A percentile compares a stretch with the other conserved stretches of the same genome.
Evolutionary conservation across 2,329 filamentous ascomycete genomes (phyloP).

Genomic region (Colletotrichum tabaci): DNA sequence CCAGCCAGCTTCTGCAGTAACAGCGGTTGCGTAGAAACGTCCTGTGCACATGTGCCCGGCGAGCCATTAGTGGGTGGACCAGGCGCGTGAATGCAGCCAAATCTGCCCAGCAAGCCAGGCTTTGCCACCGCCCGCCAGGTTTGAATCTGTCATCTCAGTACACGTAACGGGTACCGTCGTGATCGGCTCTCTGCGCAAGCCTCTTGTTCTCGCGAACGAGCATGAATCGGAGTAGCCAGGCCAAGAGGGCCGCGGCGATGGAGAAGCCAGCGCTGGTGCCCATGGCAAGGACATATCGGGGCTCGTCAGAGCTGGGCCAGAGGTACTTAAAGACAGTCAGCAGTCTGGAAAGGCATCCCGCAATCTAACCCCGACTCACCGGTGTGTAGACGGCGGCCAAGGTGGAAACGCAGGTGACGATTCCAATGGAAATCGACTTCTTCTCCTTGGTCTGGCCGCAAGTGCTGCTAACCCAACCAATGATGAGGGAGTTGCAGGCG

Average conservation of each 20-base stretch:
- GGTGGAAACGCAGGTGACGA: slow-evolving; percentile 45
- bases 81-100: too few species aligned
- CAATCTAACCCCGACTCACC: slow-evolving; percentile 5
- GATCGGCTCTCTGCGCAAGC: slow-evolving; percentile 31
- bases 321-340: slow-evolving; percentile 48
- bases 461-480: slow-evolving; percentile 51
- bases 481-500: slow-evolving; percentile 50
- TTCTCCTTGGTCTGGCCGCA: slow-evolving; percentile 58
- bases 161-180: too few species aligned
- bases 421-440: slow-evolving; percentile 43
- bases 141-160: too few species aligned
- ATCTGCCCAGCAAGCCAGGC: too few species aligned
- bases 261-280: slow-evolving; percentile 41
- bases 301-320: slow-evolving; percentile 55
- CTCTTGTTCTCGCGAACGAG: slow-evolving; percentile 44
- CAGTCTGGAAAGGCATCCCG: too few species aligned
- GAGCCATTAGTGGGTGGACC: too few species aligned
- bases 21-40: too few species aligned
- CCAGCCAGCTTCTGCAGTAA: too few species aligned
- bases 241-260: slow-evolving; percentile 42
- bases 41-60: too few species aligned
- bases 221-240: slow-evolving; percentile 47
- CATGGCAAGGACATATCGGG: slow-evolving; percentile 57
- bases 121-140: too few species aligned
- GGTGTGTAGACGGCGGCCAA: slow-evolving; percentile 50